These are phyloP conservation scores for Helicocarpus griseus DNA, from an alignment of 2,329 filamentous ascomycete species.

Conservation along the genomic window DNA sequence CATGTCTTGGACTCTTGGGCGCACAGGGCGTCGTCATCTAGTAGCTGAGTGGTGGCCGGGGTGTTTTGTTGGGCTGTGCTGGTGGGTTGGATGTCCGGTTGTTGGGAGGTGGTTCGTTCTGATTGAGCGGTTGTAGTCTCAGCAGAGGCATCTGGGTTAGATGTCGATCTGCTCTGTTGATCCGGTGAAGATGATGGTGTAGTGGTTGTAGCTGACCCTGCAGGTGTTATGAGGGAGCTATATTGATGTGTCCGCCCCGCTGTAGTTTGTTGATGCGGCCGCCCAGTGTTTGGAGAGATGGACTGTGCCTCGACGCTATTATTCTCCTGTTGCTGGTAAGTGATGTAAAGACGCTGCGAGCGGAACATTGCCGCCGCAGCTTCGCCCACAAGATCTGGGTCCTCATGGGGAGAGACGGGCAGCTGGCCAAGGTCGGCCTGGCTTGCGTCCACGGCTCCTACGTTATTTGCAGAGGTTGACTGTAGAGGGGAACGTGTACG, in stretches of 20 bases:
- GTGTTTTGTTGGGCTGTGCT: neutral
- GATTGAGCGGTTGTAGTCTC: neutral
- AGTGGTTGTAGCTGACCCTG: neutral
- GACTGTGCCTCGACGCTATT: slow-evolving; percentile 16
- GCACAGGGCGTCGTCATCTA: slow-evolving; percentile 18
- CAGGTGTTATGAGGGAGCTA: slow-evolving; percentile 10
- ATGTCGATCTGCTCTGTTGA: neutral
- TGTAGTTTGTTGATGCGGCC: slow-evolving; percentile 13
- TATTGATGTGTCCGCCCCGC: slow-evolving; percentile 28
- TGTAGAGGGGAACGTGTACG: neutral
- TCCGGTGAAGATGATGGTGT: neutral
- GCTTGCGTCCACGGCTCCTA: neutral
- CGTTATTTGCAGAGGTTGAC: neutral
- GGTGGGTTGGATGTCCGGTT: neutral
- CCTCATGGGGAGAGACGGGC: slow-evolving; percentile 48
- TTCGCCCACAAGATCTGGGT: slow-evolving; percentile 59
- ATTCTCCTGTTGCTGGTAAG: slow-evolving; percentile 39
- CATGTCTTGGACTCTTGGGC: slow-evolving; percentile 27
- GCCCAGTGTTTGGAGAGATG: neutral
- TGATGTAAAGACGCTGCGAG: slow-evolving; percentile 42
- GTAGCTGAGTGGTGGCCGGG: neutral
- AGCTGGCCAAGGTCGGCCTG: slow-evolving; percentile 7
- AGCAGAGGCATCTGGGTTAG: neutral
- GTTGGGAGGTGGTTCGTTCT: neutral
- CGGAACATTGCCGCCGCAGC: slow-evolving; percentile 50